Conservation (phyloP, 1,284 basidiomycete genomes). For the Amylostereum areolatum region DNA sequence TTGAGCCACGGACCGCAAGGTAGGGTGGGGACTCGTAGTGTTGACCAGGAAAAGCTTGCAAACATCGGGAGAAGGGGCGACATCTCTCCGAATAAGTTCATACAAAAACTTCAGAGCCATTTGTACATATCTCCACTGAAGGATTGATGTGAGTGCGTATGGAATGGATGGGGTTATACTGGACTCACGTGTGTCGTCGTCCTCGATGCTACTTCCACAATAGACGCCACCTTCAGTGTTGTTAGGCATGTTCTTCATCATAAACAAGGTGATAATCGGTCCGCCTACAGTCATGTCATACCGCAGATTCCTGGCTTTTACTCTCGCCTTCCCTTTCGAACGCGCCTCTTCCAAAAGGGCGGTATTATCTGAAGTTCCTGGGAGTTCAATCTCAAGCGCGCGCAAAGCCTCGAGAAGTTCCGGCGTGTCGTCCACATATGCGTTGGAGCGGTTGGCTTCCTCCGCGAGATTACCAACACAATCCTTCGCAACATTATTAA, state of each 20-base stretch:
- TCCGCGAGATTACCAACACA: conserved; percentile 53
- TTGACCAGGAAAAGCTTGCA: conserved; percentile 68
- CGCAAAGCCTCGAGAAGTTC: conserved; percentile 39
- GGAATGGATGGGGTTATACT: conserved; percentile 3
- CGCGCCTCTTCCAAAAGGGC: conserved; percentile 38
- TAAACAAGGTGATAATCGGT: background rate
- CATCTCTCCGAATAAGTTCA: conserved; percentile 73
- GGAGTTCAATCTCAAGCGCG: conserved; percentile 45
- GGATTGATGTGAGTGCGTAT: conserved; percentile 2
- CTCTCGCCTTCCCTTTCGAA: conserved; percentile 34
- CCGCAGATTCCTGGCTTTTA: conserved; percentile 35
- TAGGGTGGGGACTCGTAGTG: conserved; percentile 74
- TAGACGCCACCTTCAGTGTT: conserved; percentile 44
- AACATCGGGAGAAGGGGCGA: conserved; percentile 55
- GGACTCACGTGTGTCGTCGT: conserved; percentile 66
- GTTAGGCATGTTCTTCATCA: conserved; percentile 7
- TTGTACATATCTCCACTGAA: conserved; percentile 87
- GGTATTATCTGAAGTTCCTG: conserved; percentile 33
- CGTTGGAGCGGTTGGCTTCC: conserved; percentile 55
- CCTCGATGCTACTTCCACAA: conserved; percentile 63
- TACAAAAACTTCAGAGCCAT: conserved; percentile 72
- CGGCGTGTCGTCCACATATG: conserved; percentile 43
- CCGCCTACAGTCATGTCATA: conserved; percentile 46
- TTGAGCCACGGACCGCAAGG: conserved; percentile 70
- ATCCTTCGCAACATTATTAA: conserved; percentile 70